Conservation (phyloP, 495 filamentous ascomycete species). For the Aspergillus wentii region DNA sequence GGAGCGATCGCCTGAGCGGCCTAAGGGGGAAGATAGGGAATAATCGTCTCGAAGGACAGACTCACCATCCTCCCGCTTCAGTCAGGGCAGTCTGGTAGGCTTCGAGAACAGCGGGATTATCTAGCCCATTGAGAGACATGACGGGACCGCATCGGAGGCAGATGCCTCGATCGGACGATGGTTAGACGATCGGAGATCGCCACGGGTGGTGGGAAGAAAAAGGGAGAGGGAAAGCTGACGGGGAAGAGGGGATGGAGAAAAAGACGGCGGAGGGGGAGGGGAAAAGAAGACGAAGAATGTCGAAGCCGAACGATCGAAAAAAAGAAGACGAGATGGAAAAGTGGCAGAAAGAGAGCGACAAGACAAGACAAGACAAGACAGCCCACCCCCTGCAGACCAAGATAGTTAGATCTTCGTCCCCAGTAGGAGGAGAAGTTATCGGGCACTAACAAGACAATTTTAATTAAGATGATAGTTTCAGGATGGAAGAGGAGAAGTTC, state of each 20-base stretch:
- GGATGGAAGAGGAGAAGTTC: too few species aligned
- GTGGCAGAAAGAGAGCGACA: slow-evolving; percentile 7
- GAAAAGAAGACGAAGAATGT: not conserved
- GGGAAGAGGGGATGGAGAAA: not conserved
- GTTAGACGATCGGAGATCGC: too few species aligned
- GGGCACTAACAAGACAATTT: too few species aligned
- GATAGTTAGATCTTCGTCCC: too few species aligned
- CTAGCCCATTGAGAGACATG: slow-evolving; percentile 98
- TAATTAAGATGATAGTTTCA: too few species aligned
- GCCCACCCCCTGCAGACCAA: too few species aligned
- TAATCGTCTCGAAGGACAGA: too few species aligned
- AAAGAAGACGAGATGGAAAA: slow-evolving; percentile 9
- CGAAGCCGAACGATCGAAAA: not conserved
- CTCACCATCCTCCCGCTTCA: slow-evolving; percentile 95
- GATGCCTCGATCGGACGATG: slow-evolving; percentile 3
- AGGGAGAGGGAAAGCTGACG: not conserved
- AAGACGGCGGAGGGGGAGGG: slow-evolving; percentile 1
- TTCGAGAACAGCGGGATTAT: slow-evolving; percentile 72
- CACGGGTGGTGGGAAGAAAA: not conserved
- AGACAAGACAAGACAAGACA: slow-evolving; percentile 5
- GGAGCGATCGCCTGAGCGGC: too few species aligned
- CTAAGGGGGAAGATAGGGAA: not conserved
- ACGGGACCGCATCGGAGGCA: slow-evolving; percentile 36
- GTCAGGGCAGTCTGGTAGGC: slow-evolving; percentile 74
- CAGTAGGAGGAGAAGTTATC: too few species aligned